Base-by-base conservation (phyloP, 148 eudicot genomes). In the Oxyria digyna region DNA sequence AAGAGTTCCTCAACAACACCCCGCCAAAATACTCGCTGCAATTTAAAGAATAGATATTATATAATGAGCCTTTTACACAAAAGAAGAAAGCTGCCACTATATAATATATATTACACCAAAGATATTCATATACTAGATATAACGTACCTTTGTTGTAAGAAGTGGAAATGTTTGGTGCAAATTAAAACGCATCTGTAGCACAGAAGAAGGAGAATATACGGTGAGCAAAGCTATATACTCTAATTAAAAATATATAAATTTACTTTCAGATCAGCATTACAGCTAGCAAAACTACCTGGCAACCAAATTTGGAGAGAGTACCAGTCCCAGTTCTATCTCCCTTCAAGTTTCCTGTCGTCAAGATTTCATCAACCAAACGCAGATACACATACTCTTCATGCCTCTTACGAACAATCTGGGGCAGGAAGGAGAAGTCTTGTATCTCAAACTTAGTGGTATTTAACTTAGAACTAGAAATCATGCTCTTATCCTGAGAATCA, bases 1-100 rank as follows among this genome's bases (percentile, higher is more conserved):
- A 91, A 77, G 45, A 94, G 85, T 77, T 94, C 97, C 82, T 94
- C 99, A 37, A 94, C 89, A 68, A 91, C 89, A 77, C 99, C 99
- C 64, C 89, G 81, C 99, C 99, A 91, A 76, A 91, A 94, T 20
- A 94, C 97, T 81, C 81, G 83, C 99, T 94, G 72, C 33, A 64
- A 18, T 65, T 64, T 45, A 14, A 55, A 75, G 18, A 20, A 59
- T 1, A 14, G 31, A 54, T 14, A 59, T 23, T 52, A n/a, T 23
- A 20, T 52, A 9, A 55, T 55, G 62, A 23, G 32, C 62, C 24
- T 3, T 24, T 32, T 12, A 55, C 17, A 8, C 35, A 27, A 8
- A 29, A 29, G 37, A 57, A 57, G 18, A 29, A 26, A 57, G 64
- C 37, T 57, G 37, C 37, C 64, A 57, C 64, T 12, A 13, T 57